Conservation (phyloP, 129 eudicot genomes). For the Centella asiatica region DNA sequence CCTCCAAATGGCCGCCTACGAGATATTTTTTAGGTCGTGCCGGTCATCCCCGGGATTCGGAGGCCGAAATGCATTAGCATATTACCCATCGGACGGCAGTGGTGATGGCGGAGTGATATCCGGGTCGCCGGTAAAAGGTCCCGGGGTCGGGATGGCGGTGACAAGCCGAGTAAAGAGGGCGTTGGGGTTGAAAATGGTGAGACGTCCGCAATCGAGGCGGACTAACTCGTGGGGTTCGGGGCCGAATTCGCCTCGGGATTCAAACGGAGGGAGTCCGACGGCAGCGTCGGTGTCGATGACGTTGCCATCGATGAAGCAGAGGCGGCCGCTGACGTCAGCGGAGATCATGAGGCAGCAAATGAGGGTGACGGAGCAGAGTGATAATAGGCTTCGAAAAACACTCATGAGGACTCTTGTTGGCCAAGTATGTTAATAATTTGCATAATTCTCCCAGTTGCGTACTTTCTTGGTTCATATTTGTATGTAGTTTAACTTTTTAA, state of each 20-base stretch:
- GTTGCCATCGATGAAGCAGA: conserved; percentile 26
- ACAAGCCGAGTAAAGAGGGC: conserved; percentile 78
- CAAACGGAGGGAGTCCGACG: conserved; percentile 22
- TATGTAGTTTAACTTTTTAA: too few species aligned
- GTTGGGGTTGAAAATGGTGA: conserved; percentile 64
- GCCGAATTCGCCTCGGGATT: conserved; percentile 31
- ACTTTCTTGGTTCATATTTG: background rate
- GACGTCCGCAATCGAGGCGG: conserved; percentile 42
- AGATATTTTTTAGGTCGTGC: conserved; percentile 45
- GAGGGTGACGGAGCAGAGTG: conserved; percentile 79
- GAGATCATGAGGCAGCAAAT: conserved; percentile 92
- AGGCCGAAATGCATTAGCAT: conserved; percentile 20
- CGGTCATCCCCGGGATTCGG: conserved; percentile 52
- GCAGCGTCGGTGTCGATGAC: conserved; percentile 11
- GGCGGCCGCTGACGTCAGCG: conserved; percentile 72
- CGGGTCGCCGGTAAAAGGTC: conserved; percentile 22
- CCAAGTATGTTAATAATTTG: conserved; percentile 36
- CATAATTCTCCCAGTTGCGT: background rate
- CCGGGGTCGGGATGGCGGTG: conserved; percentile 46
- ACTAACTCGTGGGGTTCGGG: conserved; percentile 37
- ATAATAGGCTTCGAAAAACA: conserved; percentile 68
- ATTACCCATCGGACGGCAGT: conserved; percentile 14
- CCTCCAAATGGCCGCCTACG: conserved; percentile 39
- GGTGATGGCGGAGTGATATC: conserved; percentile 11
- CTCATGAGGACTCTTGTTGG: conserved; percentile 90